Evolutionary conservation across 768 basidiomycete species (phyloP).

Genomic region (Sporobolomyces pararoseus): DNA sequence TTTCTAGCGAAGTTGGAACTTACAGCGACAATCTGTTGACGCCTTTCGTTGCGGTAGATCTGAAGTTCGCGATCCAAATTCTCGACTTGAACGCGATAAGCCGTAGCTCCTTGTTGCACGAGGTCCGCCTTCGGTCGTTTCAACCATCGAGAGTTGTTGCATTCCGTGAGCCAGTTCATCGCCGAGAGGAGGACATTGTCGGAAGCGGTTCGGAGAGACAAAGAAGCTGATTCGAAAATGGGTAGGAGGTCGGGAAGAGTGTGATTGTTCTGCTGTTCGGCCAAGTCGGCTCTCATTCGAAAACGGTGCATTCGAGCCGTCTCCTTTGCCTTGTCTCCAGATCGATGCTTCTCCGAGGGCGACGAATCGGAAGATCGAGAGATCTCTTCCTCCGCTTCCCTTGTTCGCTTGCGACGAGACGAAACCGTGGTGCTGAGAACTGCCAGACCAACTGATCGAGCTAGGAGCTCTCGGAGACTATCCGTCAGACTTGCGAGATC

Average conservation of each 20-base stretch:
- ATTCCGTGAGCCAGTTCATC: conserved; percentile 46
- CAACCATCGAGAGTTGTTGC: conserved; percentile 27
- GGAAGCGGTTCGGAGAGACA: conserved; percentile 42
- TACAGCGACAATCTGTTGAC: conserved; percentile 12
- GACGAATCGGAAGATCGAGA: neutral
- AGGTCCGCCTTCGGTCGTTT: neutral
- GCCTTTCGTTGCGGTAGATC: conserved; percentile 11
- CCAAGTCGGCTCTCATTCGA: conserved; percentile 11
- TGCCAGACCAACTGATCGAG: conserved; percentile 16
- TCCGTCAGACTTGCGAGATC: conserved; percentile 24
- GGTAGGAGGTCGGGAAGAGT: conserved; percentile 48
- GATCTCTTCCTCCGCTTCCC: neutral
- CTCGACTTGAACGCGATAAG: neutral
- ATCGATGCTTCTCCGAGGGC: neutral
- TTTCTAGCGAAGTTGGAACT: neutral
- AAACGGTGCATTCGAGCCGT: conserved; percentile 28
- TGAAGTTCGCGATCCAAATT: neutral
- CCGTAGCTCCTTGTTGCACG: neutral
- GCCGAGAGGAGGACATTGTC: conserved; percentile 42
- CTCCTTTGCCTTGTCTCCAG: neutral
- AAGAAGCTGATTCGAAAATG: conserved; percentile 37
- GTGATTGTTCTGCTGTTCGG: conserved; percentile 42
- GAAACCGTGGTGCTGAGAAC: conserved; percentile 17
- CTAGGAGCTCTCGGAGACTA: conserved; percentile 25
- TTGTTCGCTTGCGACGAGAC: conserved; percentile 1